Percentiles rank a stretch among this genome's conserved stretches.
Evolutionary conservation across 148 eudicot genomes (phyloP).

Genomic region (Rhododendron kiyosumense): DNA sequence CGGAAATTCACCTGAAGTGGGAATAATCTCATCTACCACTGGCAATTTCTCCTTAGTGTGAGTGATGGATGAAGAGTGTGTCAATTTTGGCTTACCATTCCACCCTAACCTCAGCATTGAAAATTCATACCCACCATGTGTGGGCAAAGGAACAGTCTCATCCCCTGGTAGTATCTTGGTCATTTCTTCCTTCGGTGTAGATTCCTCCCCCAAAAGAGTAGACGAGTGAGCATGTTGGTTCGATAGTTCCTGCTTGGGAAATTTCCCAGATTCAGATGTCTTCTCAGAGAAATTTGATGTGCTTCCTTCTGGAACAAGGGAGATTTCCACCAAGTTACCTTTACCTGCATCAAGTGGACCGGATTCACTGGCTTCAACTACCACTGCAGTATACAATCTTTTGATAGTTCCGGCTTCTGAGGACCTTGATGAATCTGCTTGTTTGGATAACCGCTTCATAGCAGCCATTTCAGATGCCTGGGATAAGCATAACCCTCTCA

Average conservation of each 20-base stretch:
- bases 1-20: constrained; percentile 22
- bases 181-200: background rate
- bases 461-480: constrained; percentile 97
- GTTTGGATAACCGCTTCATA: constrained; percentile 47
- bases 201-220: background rate
- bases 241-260: constrained; percentile 13
- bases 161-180: constrained; percentile 25
- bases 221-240: constrained; percentile 15
- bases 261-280: constrained; percentile 19
- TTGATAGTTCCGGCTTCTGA: constrained; percentile 41
- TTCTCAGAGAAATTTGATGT: constrained; percentile 24
- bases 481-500: constrained; percentile 74
- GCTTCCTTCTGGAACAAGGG: constrained; percentile 45
- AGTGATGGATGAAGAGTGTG: constrained; percentile 19
- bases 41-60: constrained; percentile 27
- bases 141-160: constrained; percentile 32
- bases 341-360: constrained; percentile 26
- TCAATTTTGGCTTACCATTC: constrained; percentile 27
- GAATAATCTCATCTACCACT: constrained; percentile 29
- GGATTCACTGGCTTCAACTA: constrained; percentile 30
- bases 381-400: constrained; percentile 33
- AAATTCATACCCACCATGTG: constrained; percentile 14
- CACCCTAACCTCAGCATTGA: constrained; percentile 19
- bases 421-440: constrained; percentile 30
- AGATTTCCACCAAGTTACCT: constrained; percentile 37